phyloP scores from a whole-genome alignment of 192 early-diverging fungal species.

The Backusella liffmaniae region DNA sequence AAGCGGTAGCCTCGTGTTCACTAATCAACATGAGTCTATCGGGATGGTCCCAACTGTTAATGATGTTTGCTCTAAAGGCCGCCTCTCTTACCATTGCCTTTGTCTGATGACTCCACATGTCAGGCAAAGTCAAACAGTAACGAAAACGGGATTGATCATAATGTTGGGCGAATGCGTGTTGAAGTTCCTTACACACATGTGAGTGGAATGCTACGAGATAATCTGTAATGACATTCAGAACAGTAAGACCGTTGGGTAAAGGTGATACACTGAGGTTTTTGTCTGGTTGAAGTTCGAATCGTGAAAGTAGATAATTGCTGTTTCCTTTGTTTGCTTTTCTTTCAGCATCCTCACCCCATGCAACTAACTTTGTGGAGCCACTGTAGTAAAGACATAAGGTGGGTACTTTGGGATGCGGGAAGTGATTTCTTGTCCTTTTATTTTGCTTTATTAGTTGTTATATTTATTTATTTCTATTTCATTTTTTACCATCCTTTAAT shows the following conservation, averaged over 20 bases:
- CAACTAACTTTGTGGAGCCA: slow-evolving; percentile 39
- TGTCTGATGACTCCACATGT: slow-evolving; percentile 50
- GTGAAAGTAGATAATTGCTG: slow-evolving; percentile 35
- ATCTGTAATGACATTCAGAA: slow-evolving; percentile 39
- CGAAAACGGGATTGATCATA: slow-evolving; percentile 41
- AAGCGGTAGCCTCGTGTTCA: slow-evolving; percentile 43
- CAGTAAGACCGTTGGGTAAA: slow-evolving; percentile 41
- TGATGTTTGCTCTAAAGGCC: slow-evolving; percentile 47
- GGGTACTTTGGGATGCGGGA: slow-evolving; percentile 43
- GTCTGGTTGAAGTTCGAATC: slow-evolving; percentile 44
- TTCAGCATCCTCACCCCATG: slow-evolving; percentile 44
- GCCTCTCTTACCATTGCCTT: slow-evolving; percentile 51
- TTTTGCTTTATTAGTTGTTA: not conserved
- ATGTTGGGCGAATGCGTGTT: slow-evolving; percentile 40
- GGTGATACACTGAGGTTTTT: slow-evolving; percentile 30
- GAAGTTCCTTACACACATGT: slow-evolving; percentile 37
- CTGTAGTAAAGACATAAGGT: slow-evolving; percentile 42
- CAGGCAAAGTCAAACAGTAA: slow-evolving; percentile 50
- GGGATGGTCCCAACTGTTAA: slow-evolving; percentile 43
- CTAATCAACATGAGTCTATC: slow-evolving; percentile 41
- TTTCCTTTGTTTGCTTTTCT: slow-evolving; percentile 31
- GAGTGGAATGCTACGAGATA: slow-evolving; percentile 43
- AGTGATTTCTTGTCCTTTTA: slow-evolving; percentile 24
- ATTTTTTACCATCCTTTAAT: slow-evolving; percentile 45
- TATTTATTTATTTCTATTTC: not conserved